Percentiles rank a stretch among this genome's conserved stretches.
phyloP scores from a whole-genome alignment of 805 yeast genomes.

The Vanderwaltozyma verrucispora region DNA sequence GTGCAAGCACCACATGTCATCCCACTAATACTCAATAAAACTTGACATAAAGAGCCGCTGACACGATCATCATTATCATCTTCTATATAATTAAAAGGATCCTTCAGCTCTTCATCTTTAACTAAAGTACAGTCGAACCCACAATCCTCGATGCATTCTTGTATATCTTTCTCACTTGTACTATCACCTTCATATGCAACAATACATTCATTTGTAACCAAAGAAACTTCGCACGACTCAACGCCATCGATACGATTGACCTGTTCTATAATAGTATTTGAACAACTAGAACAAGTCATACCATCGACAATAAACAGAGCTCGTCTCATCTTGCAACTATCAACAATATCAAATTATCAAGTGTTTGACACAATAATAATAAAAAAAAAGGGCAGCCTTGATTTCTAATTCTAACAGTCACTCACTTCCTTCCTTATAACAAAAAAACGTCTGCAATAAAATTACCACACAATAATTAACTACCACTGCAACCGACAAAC shows the following conservation, averaged over 20 bases:
- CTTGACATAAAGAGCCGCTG: too few species aligned
- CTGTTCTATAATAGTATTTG: slow-evolving; percentile 51
- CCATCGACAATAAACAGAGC: slow-evolving; percentile 36
- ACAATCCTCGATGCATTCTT: slow-evolving; percentile 55
- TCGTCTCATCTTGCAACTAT: background rate
- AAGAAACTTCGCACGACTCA: slow-evolving; percentile 46
- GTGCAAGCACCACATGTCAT: slow-evolving; percentile 93
- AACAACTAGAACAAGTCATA: slow-evolving; percentile 91
- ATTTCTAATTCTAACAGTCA: too few species aligned
- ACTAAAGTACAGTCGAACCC: slow-evolving; percentile 48
- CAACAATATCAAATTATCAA: too few species aligned
- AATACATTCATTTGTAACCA: slow-evolving; percentile 63
- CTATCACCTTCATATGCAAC: slow-evolving; percentile 37
- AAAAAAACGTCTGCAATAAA: too few species aligned
- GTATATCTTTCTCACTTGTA: slow-evolving; percentile 28
- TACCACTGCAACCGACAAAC: too few species aligned
- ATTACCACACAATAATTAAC: too few species aligned
- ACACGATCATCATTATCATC: background rate
- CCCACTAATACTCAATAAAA: slow-evolving; percentile 35
- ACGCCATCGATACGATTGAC: slow-evolving; percentile 43
- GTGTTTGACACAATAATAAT: too few species aligned
- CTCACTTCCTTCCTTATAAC: too few species aligned
- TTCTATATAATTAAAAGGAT: background rate
- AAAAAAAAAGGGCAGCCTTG: too few species aligned
- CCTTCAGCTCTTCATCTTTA: slow-evolving; percentile 1